Base-by-base conservation (phyloP, 2,329 filamentous ascomycete genomes). In the Alternaria sp. region DNA sequence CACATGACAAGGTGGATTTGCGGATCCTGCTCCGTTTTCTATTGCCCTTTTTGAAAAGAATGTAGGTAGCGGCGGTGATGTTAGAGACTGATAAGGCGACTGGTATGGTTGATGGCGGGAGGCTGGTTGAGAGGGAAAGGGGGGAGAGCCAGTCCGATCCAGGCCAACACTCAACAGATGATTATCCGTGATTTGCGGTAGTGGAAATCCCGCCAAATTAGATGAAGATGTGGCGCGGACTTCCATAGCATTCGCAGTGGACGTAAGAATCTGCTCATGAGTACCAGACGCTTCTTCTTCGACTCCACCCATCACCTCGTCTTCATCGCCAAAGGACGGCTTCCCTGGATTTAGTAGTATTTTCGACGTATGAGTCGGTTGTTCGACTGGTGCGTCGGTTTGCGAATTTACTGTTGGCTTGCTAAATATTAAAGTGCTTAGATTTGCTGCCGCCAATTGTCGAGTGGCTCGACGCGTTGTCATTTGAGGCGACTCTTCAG, bases 401-500 rank as follows among this genome's bases (percentile, higher is more conserved):
- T 36, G 23, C 1, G 8, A 2, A 0, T 40, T 41, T 26, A 14
- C 31, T 17, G 11, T 37, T 6, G 37, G 24, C 3, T 42, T 39
- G 9, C 6, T 34, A 8, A 29, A n/a, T 17, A 23, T 14, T 9
- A 37, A 7, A 17, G 21, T n/a, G 5, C 29, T 37, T 10, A 37
- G 24, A 10, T 46, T 51, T 3, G 51, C 40, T 8, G 41, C 44
- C n/a, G 50, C 58, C 21, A 61, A 65, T 17, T 45, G 60, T 23
- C 67, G 57, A 8, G 62, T 59, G n/a, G 55, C 58, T 53, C 59
- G 65, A 21, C 65, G 60, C 5, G 65, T 65, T 31, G 50, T 26
- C 51, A 58, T 59, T 17, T 56, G 58, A 13, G 55, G 48, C 3
- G n/a, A 10, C 37, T 23, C n/a, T 1, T 44, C 29, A 36, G 9